Base-by-base conservation (phyloP, 345 rosid species). In the Mallotus nudiflorus region DNA sequence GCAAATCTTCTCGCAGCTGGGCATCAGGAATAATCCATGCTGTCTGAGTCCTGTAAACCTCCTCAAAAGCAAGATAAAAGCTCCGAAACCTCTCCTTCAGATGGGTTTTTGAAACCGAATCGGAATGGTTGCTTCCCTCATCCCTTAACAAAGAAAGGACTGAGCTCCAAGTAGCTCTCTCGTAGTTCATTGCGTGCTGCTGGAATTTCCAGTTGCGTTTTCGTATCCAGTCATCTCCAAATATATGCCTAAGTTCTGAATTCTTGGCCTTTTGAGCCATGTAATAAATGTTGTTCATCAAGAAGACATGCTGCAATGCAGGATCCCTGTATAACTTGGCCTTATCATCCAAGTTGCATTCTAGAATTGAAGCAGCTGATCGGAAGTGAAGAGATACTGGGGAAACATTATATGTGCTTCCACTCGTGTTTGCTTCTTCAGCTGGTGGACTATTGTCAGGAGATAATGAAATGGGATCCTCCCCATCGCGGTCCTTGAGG, bases 231-330 rank as follows among this genome's bases (percentile, higher is more conserved):
- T 84, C 87, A 59, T 87, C 94, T 29, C 89, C 94, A 1, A 91
- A 89, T 45, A 88, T 73, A 35, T 60, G 80, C 68, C 85, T 73
- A 39, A 93, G 90, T 63, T 89, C 94, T 0, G 96, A 88, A 52
- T 82, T 81, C 71, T 81, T 79, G 53, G 88, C 92, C 77, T 93
- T 93, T 58, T 88, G 82, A 13, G 94, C 86, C 88, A 93, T 91
- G 88, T 93, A 93, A 71, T 93, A 85, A 33, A 93, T 74, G 61
- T 93, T 93, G 89, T 93, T 93, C 87, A 89, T 85, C 75, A 93
- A 74, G 78, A 93, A 93, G 46, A 91, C 74, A 71, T 91, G 96
- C 65, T 81, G 90, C 82, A 93, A 65, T 11, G 96, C 81, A 31
- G 77, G 66, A 53, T 88, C 96, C 69, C 50, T 74, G 74, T 91